phyloP scores from a whole-genome alignment of 1,284 basidiomycete species.

The Ganoderma sp. region DNA sequence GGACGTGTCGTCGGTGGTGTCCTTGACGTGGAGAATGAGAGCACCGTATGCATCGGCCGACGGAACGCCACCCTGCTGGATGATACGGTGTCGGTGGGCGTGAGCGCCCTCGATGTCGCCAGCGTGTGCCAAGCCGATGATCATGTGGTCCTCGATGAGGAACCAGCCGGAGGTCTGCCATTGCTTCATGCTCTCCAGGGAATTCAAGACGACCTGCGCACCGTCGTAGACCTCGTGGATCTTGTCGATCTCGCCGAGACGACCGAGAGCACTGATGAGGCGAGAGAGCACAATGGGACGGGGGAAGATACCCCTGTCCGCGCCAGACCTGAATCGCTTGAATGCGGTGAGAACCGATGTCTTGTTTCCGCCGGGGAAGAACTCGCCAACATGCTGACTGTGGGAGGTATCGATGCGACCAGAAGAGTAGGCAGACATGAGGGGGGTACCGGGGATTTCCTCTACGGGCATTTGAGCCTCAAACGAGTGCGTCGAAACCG shows the following conservation, averaged over 20 bases:
- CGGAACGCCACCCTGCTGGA: constrained; percentile 80
- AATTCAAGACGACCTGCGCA: constrained; percentile 66
- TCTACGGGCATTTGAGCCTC: constrained; percentile 21
- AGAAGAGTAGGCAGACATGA: constrained; percentile 15
- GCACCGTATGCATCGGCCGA: constrained; percentile 91
- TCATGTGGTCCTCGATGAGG: constrained; percentile 85
- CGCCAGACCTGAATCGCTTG: constrained; percentile 46
- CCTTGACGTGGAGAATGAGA: constrained; percentile 85
- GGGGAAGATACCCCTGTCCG: constrained; percentile 53
- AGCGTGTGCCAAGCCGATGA: constrained; percentile 81
- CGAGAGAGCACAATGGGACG: constrained; percentile 60
- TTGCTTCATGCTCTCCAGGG: constrained; percentile 51
- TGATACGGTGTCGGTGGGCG: constrained; percentile 79
- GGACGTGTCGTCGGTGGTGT: constrained; percentile 92
- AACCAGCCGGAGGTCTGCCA: constrained; percentile 73
- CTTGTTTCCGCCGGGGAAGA: constrained; percentile 39
- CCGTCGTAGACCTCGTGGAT: constrained; percentile 73
- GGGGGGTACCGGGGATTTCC: constrained; percentile 26
- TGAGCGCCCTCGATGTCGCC: constrained; percentile 83
- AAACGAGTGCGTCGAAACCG: constrained; percentile 21
- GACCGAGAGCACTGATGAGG: constrained; percentile 74
- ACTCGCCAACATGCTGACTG: constrained; percentile 51
- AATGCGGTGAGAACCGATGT: constrained; percentile 43
- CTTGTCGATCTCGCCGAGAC: constrained; percentile 63
- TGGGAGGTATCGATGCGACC: constrained; percentile 40